Conservation (phyloP, 768 basidiomycete species). For the Trametes gibbosa region DNA sequence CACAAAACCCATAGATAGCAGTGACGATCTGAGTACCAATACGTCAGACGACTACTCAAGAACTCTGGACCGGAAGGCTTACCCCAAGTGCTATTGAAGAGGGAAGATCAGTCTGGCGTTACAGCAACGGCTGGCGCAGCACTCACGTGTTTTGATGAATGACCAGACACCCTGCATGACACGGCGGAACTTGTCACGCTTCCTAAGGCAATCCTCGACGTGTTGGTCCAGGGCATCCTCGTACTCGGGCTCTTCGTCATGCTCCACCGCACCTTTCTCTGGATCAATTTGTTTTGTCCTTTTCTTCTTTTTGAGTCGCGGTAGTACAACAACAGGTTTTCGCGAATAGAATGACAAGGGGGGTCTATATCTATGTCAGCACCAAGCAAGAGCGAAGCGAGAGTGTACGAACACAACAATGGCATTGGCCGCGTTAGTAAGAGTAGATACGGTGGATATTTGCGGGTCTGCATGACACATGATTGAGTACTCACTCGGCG, state of each 20-base stretch:
- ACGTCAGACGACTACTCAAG: background rate
- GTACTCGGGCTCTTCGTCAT: slow-evolving; percentile 38
- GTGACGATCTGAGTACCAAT: slow-evolving; percentile 45
- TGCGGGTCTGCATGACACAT: slow-evolving; percentile 53
- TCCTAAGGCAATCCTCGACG: slow-evolving; percentile 71
- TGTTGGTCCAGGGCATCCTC: slow-evolving; percentile 62
- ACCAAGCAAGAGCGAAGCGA: background rate
- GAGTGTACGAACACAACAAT: slow-evolving; percentile 56
- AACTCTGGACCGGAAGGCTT: slow-evolving; percentile 27
- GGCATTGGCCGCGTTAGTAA: slow-evolving; percentile 79
- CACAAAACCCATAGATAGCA: slow-evolving; percentile 75
- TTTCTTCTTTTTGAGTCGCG: slow-evolving; percentile 27
- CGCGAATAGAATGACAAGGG: slow-evolving; percentile 68
- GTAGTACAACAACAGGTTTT: slow-evolving; percentile 63
- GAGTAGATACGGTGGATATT: slow-evolving; percentile 67
- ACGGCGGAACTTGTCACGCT: slow-evolving; percentile 55
- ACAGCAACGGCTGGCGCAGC: background rate
- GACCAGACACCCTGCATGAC: slow-evolving; percentile 73
- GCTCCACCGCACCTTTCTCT: slow-evolving; percentile 29
- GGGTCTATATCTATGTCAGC: slow-evolving; percentile 43
- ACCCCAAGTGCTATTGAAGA: slow-evolving; percentile 59
- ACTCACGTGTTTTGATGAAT: slow-evolving; percentile 79
- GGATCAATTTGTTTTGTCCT: slow-evolving; percentile 19
- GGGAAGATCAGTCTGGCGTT: background rate
- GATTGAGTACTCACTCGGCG: background rate